Evolutionary conservation across 805 yeast species (phyloP).

Genomic region (Nakazawaea pomicola): DNA sequence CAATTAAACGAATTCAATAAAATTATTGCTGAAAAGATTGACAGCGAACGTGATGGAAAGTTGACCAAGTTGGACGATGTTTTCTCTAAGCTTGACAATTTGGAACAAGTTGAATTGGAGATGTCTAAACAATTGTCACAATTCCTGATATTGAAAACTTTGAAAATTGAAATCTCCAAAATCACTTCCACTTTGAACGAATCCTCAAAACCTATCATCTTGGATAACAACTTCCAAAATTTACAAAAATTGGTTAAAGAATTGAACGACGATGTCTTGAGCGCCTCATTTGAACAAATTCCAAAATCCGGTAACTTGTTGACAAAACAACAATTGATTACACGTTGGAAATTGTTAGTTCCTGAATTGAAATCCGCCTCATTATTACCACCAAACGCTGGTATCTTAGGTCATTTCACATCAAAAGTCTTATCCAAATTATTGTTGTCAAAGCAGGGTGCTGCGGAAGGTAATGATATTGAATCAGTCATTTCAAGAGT

Average conservation of each 20-base stretch:
- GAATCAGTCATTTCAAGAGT: conserved; percentile 89
- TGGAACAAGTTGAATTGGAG: conserved; percentile 49
- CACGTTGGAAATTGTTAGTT: conserved; percentile 73
- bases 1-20: conserved; percentile 64
- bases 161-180: conserved; percentile 39
- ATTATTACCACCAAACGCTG: conserved; percentile 91
- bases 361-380: conserved; percentile 89
- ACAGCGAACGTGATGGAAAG: conserved; percentile 73
- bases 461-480: conserved; percentile 64
- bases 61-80: conserved; percentile 64
- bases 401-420: conserved; percentile 85
- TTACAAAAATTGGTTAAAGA: conserved; percentile 45
- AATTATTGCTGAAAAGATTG: conserved; percentile 54
- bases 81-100: conserved; percentile 43
- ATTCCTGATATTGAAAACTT: conserved; percentile 30
- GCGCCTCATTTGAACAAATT: conserved; percentile 39
- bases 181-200: conserved; percentile 36
- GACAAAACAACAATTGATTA: conserved; percentile 69
- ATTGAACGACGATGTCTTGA: conserved; percentile 29
- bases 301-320: conserved; percentile 58
- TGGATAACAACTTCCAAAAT: conserved; percentile 27
- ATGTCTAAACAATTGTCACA: conserved; percentile 37
- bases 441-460: conserved; percentile 73
- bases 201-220: conserved; percentile 31
- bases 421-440: conserved; percentile 74